phyloP scores from a whole-genome alignment of 441 rosid genomes.

The Syzygium syzygioides region DNA sequence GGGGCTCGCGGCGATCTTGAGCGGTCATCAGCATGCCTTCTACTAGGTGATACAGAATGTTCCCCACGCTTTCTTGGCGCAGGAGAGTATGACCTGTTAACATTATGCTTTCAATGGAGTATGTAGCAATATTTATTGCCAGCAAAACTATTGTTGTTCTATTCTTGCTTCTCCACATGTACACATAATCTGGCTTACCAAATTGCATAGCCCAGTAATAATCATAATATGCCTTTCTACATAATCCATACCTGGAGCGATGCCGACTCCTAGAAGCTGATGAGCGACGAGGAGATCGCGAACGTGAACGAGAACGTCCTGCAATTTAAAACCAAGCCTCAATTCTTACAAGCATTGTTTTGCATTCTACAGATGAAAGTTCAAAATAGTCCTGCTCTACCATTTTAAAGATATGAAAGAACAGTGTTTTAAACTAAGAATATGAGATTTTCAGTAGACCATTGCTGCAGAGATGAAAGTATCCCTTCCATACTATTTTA shows the following conservation, averaged over 20 bases:
- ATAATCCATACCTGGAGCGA: conserved; percentile 62
- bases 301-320: conserved; percentile 84
- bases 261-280: conserved; percentile 67
- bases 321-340: conserved; percentile 2
- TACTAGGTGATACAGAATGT: conserved; percentile 67
- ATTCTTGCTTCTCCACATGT: neutral
- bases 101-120: neutral
- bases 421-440: neutral
- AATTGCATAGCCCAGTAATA: neutral
- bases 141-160: neutral
- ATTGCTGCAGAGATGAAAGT: neutral
- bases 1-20: conserved; percentile 69
- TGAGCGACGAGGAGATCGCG: conserved; percentile 71
- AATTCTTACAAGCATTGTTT: neutral
- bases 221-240: neutral
- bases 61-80: conserved; percentile 49
- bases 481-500: neutral
- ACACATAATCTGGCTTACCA: neutral
- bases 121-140: neutral
- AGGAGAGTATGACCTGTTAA: conserved; percentile 81
- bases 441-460: neutral
- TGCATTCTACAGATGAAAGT: neutral
- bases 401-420: neutral
- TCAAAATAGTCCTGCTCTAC: neutral
- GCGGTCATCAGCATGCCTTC: conserved; percentile 49